A percentile compares a stretch with the other conserved stretches of the same genome.
phyloP scores from a whole-genome alignment of 192 early-diverging fungal genomes.

The Podila horticola region DNA sequence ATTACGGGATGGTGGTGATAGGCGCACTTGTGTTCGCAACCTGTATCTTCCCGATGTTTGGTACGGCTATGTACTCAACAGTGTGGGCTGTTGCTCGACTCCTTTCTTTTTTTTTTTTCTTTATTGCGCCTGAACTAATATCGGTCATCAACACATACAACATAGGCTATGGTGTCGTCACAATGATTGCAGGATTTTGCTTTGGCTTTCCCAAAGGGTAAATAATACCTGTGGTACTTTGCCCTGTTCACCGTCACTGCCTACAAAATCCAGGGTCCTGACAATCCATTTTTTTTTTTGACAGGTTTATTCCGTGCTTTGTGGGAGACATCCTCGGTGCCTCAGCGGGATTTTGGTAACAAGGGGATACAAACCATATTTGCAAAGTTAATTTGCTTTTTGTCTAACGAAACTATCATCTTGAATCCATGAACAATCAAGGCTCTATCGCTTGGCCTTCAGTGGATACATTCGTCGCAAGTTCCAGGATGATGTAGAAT shows the following conservation, averaged over 20 bases:
- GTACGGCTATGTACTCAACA: background rate
- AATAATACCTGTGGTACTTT: background rate
- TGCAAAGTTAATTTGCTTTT: background rate
- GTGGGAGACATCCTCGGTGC: constrained; percentile 31
- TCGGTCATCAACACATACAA: background rate
- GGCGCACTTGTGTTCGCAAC: constrained; percentile 28
- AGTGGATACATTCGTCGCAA: constrained; percentile 26
- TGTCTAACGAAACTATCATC: background rate
- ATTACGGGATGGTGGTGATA: constrained; percentile 13
- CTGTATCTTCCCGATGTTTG: constrained; percentile 46
- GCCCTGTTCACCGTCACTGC: background rate
- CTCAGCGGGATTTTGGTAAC: constrained; percentile 37
- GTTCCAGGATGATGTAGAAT: constrained; percentile 30
- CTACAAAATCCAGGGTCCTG: background rate
- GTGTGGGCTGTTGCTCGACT: background rate
- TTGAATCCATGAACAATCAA: background rate
- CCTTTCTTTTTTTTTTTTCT: background rate
- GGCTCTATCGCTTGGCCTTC: constrained; percentile 31
- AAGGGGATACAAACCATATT: background rate
- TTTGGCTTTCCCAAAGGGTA: constrained; percentile 47
- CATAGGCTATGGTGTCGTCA: constrained; percentile 37
- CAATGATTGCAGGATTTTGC: constrained; percentile 36
- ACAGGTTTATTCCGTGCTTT: constrained; percentile 38
- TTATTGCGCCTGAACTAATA: background rate
- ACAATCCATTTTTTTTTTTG: background rate